phyloP scores from a whole-genome alignment of 2,329 filamentous ascomycete genomes.

The Daldinia sp. region DNA sequence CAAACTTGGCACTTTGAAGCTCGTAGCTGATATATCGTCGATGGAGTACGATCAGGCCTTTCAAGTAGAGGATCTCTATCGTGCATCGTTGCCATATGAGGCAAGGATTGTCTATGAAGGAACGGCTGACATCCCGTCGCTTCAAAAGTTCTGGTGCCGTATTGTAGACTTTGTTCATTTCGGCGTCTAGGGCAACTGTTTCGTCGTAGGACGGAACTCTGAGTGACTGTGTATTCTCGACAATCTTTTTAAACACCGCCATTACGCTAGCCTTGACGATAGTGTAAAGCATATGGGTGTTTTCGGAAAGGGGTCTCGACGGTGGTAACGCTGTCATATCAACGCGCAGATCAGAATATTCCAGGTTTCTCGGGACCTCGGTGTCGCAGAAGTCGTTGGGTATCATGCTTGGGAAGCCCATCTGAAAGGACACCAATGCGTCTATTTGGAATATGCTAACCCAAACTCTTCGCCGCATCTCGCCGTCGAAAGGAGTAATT shows the following conservation, averaged over 20 bases:
- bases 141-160: slow-evolving; percentile 40
- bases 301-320: slow-evolving; percentile 5
- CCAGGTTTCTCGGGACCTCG: slow-evolving; percentile 6
- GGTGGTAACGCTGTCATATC: slow-evolving; percentile 7
- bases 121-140: slow-evolving; percentile 40
- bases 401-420: slow-evolving; percentile 21
- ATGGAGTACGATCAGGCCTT: slow-evolving; percentile 45
- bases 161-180: slow-evolving; percentile 36
- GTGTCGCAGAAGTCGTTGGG: slow-evolving; percentile 4
- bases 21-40: slow-evolving; percentile 40
- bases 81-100: slow-evolving; percentile 43
- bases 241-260: neutral
- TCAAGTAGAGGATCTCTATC: slow-evolving; percentile 41
- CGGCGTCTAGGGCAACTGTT: slow-evolving; percentile 35
- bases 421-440: slow-evolving; percentile 9
- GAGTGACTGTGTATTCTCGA: neutral
- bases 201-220: neutral
- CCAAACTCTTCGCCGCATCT: slow-evolving; percentile 18
- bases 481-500: slow-evolving; percentile 10
- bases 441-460: slow-evolving; percentile 5
- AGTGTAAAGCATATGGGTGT: neutral
- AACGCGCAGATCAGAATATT: slow-evolving; percentile 5
- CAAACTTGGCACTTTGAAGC: slow-evolving; percentile 21
- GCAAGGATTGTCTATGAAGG: slow-evolving; percentile 40
- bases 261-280: neutral